Conservation (phyloP, 2,329 filamentous ascomycete genomes). For the Microsporum audouinii region DNA sequence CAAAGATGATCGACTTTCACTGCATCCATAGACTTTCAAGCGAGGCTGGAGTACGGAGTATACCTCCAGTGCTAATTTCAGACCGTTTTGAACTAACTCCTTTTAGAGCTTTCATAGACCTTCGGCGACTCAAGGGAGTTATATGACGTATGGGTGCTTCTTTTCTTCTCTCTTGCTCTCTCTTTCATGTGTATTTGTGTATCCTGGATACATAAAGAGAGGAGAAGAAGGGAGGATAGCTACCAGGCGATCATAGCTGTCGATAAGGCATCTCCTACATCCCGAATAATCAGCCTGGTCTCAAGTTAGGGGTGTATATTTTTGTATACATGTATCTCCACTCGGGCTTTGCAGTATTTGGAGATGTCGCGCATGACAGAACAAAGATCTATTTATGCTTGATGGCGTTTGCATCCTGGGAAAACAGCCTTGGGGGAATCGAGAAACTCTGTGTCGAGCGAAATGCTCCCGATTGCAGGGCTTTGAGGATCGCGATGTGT, state of each 20-base stretch:
- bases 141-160: neutral
- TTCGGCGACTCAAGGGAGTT: conserved; percentile 1
- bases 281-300: neutral
- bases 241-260: neutral
- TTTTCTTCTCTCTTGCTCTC: neutral
- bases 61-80: neutral
- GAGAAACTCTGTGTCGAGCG: neutral
- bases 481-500: neutral
- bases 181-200: neutral
- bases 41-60: neutral
- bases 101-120: neutral
- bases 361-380: neutral
- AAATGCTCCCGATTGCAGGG: neutral
- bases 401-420: neutral
- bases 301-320: neutral
- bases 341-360: neutral
- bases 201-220: neutral
- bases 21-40: neutral
- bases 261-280: neutral
- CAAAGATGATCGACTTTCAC: neutral
- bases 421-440: neutral
- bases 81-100: neutral
- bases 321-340: neutral
- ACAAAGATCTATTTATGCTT: neutral
- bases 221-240: neutral